A percentile compares a stretch with the other conserved stretches of the same genome.
Conservation (phyloP, 2,329 filamentous ascomycete species). For the Aspergillus udagawae region DNA sequence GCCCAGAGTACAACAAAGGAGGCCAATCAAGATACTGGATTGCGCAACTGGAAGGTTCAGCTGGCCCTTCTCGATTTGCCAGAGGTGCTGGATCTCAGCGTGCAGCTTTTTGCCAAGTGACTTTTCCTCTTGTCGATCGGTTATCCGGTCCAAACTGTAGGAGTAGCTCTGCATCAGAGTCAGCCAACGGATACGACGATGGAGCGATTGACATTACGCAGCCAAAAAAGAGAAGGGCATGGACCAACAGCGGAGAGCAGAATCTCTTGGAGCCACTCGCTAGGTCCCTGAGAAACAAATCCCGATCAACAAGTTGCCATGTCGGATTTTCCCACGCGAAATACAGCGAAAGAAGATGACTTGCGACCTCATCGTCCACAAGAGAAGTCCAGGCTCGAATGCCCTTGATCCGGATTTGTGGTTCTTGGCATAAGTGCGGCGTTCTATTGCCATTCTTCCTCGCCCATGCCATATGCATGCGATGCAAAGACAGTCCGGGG, state of each 20-base stretch:
- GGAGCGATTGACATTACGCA: slow-evolving; percentile 11
- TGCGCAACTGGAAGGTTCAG: slow-evolving; percentile 15
- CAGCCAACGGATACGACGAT: not conserved
- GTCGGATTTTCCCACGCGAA: slow-evolving; percentile 24
- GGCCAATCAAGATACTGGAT: slow-evolving; percentile 19
- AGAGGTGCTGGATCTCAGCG: slow-evolving; percentile 16
- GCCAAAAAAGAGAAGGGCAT: slow-evolving; percentile 19
- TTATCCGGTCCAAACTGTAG: slow-evolving; percentile 19
- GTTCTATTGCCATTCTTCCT: slow-evolving; percentile 2
- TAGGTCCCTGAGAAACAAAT: slow-evolving; percentile 17
- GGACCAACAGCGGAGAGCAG: slow-evolving; percentile 18
- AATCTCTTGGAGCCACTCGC: slow-evolving; percentile 12
- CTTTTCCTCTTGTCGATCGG: slow-evolving; percentile 21
- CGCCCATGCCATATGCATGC: slow-evolving; percentile 14
- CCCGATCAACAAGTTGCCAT: slow-evolving; percentile 21
- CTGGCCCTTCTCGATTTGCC: slow-evolving; percentile 13
- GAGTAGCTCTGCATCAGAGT: slow-evolving; percentile 18
- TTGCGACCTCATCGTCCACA: slow-evolving; percentile 17
- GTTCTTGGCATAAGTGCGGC: slow-evolving; percentile 5
- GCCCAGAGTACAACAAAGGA: slow-evolving; percentile 22
- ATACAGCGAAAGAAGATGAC: slow-evolving; percentile 21
- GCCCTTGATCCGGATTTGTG: slow-evolving; percentile 11
- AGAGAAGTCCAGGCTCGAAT: slow-evolving; percentile 19
- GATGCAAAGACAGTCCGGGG: slow-evolving; percentile 10
- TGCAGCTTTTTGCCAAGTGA: slow-evolving; percentile 17